A percentile compares a stretch with the other conserved stretches of the same genome.
Evolutionary conservation across 2,329 filamentous ascomycete genomes (phyloP).

Genomic region (Colletotrichum brevisporum): DNA sequence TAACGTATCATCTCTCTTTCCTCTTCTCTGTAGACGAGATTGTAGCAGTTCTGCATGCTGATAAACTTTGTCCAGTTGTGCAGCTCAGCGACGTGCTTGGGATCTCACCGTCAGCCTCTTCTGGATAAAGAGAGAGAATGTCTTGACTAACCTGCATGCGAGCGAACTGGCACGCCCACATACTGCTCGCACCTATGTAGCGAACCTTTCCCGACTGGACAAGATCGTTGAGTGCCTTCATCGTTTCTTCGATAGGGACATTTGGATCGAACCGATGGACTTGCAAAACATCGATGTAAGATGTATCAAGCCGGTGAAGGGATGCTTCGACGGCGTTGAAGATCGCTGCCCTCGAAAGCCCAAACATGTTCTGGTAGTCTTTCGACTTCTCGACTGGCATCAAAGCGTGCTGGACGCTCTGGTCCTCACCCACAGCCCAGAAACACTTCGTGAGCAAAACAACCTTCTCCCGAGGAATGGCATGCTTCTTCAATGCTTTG

Average conservation of each 20-base stretch:
- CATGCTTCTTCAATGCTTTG: slow-evolving; percentile 72
- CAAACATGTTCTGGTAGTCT: slow-evolving; percentile 8
- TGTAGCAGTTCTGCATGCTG: slow-evolving; percentile 27
- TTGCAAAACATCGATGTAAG: slow-evolving; percentile 24
- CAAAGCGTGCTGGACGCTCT: neutral
- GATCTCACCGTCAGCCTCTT: neutral
- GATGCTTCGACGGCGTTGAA: slow-evolving; percentile 20
- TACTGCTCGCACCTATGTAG: slow-evolving; percentile 20
- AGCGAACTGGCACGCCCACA: slow-evolving; percentile 13
- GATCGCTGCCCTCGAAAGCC: slow-evolving; percentile 9
- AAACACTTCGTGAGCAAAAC: slow-evolving; percentile 71
- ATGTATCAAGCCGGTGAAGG: neutral
- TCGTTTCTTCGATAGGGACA: slow-evolving; percentile 10
- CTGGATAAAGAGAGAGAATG: neutral
- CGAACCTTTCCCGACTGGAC: slow-evolving; percentile 12
- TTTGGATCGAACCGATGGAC: slow-evolving; percentile 11
- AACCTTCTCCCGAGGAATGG: slow-evolving; percentile 69
- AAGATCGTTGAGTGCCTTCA: slow-evolving; percentile 16
- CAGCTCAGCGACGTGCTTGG: neutral
- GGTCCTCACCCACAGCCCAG: slow-evolving; percentile 62
- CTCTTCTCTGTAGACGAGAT: slow-evolving; percentile 2
- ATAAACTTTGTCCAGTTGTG: slow-evolving; percentile 19
- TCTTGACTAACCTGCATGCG: neutral
- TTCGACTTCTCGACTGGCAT: slow-evolving; percentile 6
- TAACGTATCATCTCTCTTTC: slow-evolving; percentile 14